phyloP scores from a whole-genome alignment of 176 grass and related monocot genomes.

The Elaeis guineensis region DNA sequence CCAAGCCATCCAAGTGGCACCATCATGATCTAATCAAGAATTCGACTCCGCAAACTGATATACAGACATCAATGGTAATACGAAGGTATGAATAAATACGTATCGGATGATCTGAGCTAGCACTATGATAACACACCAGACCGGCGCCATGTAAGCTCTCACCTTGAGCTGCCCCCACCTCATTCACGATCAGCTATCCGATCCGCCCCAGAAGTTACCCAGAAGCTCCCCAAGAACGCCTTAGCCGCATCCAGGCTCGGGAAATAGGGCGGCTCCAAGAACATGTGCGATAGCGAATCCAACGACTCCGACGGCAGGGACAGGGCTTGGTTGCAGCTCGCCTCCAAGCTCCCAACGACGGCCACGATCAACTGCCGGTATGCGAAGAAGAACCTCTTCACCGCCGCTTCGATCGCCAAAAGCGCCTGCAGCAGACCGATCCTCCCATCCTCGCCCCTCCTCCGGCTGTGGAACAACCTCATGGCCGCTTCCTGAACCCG shows the following conservation, averaged over 20 bases:
- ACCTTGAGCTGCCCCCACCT: too few relatives aligned
- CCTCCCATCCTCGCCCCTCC: conserved; percentile 62
- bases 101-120: too few relatives aligned
- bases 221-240: conserved; percentile 82
- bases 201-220: conserved; percentile 18
- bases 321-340: conserved; percentile 44
- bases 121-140: too few relatives aligned
- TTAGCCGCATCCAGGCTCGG: conserved; percentile 95
- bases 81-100: too few relatives aligned
- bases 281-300: conserved; percentile 66
- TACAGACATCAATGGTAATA: too few relatives aligned
- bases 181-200: too few relatives aligned
- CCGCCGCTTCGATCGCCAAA: conserved; percentile 60
- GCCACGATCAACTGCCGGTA: conserved; percentile 62
- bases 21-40: too few relatives aligned
- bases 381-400: conserved; percentile 74
- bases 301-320: conserved; percentile 50
- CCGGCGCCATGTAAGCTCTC: too few relatives aligned
- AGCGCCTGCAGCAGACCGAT: conserved; percentile 74
- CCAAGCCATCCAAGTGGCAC: too few relatives aligned
- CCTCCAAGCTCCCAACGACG: conserved; percentile 66
- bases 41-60: too few relatives aligned
- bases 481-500: conserved; percentile 84
- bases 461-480: conserved; percentile 65
- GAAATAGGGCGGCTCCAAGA: conserved; percentile 85